Evolutionary conservation across 495 filamentous ascomycete species (phyloP).

Genomic region (Penicillium soppii): DNA sequence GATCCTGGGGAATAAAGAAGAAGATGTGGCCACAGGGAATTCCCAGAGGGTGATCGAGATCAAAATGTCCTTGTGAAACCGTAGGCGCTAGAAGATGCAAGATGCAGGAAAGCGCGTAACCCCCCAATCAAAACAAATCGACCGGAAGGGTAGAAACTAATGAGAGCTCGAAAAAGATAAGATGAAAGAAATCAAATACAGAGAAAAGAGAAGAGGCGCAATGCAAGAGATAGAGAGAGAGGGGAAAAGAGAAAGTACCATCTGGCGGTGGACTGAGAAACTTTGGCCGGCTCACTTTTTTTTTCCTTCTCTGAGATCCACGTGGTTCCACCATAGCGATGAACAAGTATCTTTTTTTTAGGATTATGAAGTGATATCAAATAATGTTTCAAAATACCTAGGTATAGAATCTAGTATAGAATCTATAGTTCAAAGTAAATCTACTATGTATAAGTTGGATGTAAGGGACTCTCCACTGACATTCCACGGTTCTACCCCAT

Average conservation of each 20-base stretch:
- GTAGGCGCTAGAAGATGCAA: conserved; percentile 27
- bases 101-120: conserved; percentile 10
- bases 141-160: not conserved
- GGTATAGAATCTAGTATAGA: not conserved
- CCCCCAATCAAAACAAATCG: not conserved
- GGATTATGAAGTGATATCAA: too few relatives aligned
- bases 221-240: conserved; percentile 9
- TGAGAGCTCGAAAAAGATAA: not conserved
- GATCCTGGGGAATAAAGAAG: conserved; percentile 10
- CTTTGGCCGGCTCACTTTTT: conserved; percentile 41
- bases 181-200: not conserved
- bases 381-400: too few relatives aligned
- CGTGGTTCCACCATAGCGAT: conserved; percentile 35
- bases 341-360: too few relatives aligned
- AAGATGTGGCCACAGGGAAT: conserved; percentile 10
- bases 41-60: conserved; percentile 6
- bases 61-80: not conserved
- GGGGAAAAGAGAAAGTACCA: conserved; percentile 16
- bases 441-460: not conserved
- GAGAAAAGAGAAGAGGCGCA: conserved; percentile 3
- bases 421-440: not conserved
- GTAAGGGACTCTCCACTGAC: conserved; percentile 21
- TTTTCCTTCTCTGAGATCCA: conserved; percentile 37
- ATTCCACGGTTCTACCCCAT: conserved; percentile 38
- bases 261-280: conserved; percentile 28